Evolutionary conservation across 2,329 filamentous ascomycete genomes (phyloP).

Genomic region (Diplodia sapinea): DNA sequence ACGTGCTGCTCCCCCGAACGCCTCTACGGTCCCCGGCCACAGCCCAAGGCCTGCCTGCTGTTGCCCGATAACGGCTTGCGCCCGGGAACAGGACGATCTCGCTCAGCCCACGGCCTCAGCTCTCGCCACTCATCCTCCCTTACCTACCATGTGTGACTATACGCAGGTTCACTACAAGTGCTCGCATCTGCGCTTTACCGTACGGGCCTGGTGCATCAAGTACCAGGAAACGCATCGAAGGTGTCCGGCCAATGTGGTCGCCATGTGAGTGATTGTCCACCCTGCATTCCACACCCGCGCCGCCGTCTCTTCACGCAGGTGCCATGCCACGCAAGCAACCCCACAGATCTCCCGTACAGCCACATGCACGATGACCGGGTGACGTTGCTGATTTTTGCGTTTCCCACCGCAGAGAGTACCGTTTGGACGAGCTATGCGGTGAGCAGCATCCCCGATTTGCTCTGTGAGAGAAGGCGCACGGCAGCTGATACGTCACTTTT

Average conservation of each 20-base stretch:
- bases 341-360: conserved; percentile 16
- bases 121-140: conserved; percentile 5
- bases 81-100: neutral
- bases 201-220: conserved; percentile 62
- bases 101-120: conserved; percentile 10
- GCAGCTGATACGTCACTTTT: conserved; percentile 21
- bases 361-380: conserved; percentile 6
- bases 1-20: neutral
- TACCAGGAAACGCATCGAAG: conserved; percentile 61
- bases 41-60: neutral
- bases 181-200: conserved; percentile 61
- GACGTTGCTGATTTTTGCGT: conserved; percentile 3
- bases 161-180: conserved; percentile 64
- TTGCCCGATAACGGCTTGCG: neutral
- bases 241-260: conserved; percentile 62
- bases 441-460: conserved; percentile 32
- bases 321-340: conserved; percentile 26
- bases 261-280: conserved; percentile 47
- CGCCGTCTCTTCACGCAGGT: conserved; percentile 25
- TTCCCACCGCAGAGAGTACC: conserved; percentile 43
- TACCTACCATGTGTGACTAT: conserved; percentile 61
- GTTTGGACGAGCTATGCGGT: conserved; percentile 57
- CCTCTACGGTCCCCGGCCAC: neutral
- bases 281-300: conserved; percentile 6
- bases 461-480: neutral